These are phyloP conservation scores for Suillus hirtellus DNA, from an alignment of 768 basidiomycete species.

Conservation along the genomic window DNA sequence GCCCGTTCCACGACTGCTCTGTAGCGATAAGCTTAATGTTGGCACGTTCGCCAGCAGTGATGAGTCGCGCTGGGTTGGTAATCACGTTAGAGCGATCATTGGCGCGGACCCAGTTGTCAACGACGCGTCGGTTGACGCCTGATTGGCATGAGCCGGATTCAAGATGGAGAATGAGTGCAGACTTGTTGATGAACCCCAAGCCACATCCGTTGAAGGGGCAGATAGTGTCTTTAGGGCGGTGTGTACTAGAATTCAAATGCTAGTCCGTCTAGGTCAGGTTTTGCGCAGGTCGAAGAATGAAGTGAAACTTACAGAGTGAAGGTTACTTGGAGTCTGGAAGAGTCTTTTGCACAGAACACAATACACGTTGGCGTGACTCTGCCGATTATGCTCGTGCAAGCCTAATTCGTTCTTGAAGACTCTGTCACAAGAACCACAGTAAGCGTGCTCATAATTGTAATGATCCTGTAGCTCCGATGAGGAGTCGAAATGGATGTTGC, in stretches of 20 bases:
- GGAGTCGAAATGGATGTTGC: slow-evolving; percentile 44
- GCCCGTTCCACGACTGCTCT: slow-evolving; percentile 41
- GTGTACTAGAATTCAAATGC: slow-evolving; percentile 57
- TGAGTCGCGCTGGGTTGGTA: slow-evolving; percentile 55
- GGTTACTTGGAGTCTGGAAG: slow-evolving; percentile 36
- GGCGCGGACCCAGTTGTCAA: slow-evolving; percentile 38
- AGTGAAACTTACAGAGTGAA: slow-evolving; percentile 18
- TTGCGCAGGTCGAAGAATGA: not conserved
- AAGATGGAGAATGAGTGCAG: slow-evolving; percentile 62
- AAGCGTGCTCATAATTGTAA: slow-evolving; percentile 39
- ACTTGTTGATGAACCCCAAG: slow-evolving; percentile 47
- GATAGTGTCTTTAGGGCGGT: slow-evolving; percentile 40
- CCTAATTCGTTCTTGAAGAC: slow-evolving; percentile 42
- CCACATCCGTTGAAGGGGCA: slow-evolving; percentile 46
- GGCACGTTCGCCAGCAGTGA: slow-evolving; percentile 32
- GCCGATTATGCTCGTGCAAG: slow-evolving; percentile 50
- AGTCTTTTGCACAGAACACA: slow-evolving; percentile 44
- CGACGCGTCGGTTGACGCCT: slow-evolving; percentile 41
- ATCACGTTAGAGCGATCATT: slow-evolving; percentile 49
- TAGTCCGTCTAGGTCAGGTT: slow-evolving; percentile 16
- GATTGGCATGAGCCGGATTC: slow-evolving; percentile 61
- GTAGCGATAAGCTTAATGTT: slow-evolving; percentile 31
- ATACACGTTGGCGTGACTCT: slow-evolving; percentile 43
- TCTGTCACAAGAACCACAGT: slow-evolving; percentile 43
- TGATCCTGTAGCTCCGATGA: slow-evolving; percentile 40